Evolutionary conservation across 169 alveolate genomes (phyloP).

Genomic region (Plasmodium gallinaceum): DNA sequence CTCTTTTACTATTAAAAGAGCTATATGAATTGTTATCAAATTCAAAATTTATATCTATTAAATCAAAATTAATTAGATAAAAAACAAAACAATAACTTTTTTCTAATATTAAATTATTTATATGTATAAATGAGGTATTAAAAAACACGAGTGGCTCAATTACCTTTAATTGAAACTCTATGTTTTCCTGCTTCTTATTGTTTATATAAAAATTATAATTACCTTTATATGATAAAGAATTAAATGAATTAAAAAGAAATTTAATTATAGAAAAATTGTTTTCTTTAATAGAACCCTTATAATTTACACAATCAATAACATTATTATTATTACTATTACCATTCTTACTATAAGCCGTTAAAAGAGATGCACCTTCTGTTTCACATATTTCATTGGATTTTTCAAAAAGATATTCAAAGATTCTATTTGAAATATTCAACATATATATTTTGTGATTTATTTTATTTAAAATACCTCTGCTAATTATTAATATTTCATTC

Average conservation of each 20-base stretch:
- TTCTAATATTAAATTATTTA: slow-evolving; percentile 64
- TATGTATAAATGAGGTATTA: slow-evolving; percentile 70
- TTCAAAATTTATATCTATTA: slow-evolving; percentile 60
- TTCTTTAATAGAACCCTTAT: slow-evolving; percentile 31
- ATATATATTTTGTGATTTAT: slow-evolving; percentile 10
- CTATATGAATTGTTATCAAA: slow-evolving; percentile 67
- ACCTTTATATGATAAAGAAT: slow-evolving; percentile 24
- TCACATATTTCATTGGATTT: slow-evolving; percentile 11
- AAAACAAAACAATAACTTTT: slow-evolving; percentile 66
- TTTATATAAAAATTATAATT: slow-evolving; percentile 37
- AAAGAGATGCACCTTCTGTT: neutral
- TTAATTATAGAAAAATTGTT: slow-evolving; percentile 24
- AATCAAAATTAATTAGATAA: slow-evolving; percentile 68
- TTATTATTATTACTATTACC: slow-evolving; percentile 13
- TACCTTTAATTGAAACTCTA: slow-evolving; percentile 23
- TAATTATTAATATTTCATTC: slow-evolving; percentile 10
- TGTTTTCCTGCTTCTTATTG: slow-evolving; percentile 16
- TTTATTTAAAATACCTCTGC: slow-evolving; percentile 43
- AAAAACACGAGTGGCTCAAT: slow-evolving; percentile 58
- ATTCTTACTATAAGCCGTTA: neutral
- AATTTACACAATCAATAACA: slow-evolving; percentile 45
- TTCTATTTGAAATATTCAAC: slow-evolving; percentile 38
- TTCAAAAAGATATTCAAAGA: slow-evolving; percentile 36
- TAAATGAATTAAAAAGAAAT: slow-evolving; percentile 33
- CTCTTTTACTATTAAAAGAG: slow-evolving; percentile 57